Evolutionary conservation across 2,329 filamentous ascomycete species (phyloP), one percentile per base, ranked within the genome.

Genomic region (Colletotrichum orchidophilum): DNA sequence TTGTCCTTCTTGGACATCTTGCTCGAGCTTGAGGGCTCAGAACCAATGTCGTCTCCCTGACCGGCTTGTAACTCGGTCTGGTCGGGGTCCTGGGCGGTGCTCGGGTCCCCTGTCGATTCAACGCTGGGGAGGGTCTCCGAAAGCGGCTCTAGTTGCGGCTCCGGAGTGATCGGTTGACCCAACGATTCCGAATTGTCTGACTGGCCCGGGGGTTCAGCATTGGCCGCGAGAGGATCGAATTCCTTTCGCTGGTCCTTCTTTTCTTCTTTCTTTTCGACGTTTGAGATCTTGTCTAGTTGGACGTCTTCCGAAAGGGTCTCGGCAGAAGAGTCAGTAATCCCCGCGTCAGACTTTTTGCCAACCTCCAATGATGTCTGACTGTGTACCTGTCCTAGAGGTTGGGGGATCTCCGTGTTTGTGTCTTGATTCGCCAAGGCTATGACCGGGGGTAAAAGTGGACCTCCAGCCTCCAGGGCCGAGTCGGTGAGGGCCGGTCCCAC

Each of bases 261-360:
- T 39, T 69, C 74, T 75, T 80, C 79, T 75, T 81, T 79, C 69
- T 50, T 61, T 26, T 78, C 77, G 69, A 73, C 73, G 57, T 74
- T 59, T 60, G 71, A 70, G 42, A 71, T 49, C 73, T 78, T 76
- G 55, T 77, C 75, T 58, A 73, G 73, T 75, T 72, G 75, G 60
- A 78, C 77, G 66, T 79, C 74, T 46, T 54, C 68, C 39, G 69
- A 49, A 39, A 71, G 72, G 18, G 72, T 73, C 12, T 63, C 64
- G 33, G 42, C 57, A 66, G 60, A 26, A 69, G 54, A 42, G 39
- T 74, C 71, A 46, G 57, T 52, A 54, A 62, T 63, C 55, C 66
- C 72, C 70, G 64, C 67, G 49, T 66, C 72, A 72, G 68, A 71
- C 9, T 53, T 70, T 70, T 70, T 63, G 68, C 26, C 64, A 63